Percentiles rank a stretch among this genome's conserved stretches.
These are phyloP conservation scores for Leishmania tarentolae DNA, from an alignment of 208 protist genomes.

Conservation along the genomic window DNA sequence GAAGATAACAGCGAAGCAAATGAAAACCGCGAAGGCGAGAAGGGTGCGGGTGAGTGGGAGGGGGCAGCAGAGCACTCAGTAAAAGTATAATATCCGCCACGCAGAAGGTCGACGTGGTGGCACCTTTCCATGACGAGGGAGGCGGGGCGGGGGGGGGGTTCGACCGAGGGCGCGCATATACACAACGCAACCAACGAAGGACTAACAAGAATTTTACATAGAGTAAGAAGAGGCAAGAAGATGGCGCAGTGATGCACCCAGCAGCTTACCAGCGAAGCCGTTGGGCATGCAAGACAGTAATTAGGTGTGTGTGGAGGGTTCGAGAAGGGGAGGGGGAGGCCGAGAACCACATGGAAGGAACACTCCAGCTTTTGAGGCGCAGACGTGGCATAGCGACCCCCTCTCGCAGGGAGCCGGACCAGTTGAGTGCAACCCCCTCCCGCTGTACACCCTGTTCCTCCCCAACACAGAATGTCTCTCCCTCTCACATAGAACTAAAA, in stretches of 20 bases:
- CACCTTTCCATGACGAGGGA: background rate
- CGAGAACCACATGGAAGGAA: background rate
- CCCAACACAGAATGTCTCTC: background rate
- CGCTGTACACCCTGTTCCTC: background rate
- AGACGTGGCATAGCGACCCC: background rate
- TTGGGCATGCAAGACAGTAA: background rate
- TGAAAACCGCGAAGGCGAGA: background rate
- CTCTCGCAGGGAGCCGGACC: background rate
- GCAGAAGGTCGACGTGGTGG: background rate
- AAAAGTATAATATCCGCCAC: background rate
- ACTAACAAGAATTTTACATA: background rate
- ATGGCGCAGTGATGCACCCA: background rate
- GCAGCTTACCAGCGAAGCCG: background rate
- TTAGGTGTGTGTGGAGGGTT: background rate
- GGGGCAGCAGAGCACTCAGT: background rate
- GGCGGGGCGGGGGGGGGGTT: no score
- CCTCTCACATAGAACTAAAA: no score
- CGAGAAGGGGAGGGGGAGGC: background rate
- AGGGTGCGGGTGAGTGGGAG: background rate
- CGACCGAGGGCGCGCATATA: background rate
- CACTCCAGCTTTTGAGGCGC: background rate
- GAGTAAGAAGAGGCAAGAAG: background rate
- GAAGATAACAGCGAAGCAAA: background rate
- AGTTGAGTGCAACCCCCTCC: background rate
- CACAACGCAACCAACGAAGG: background rate